These are phyloP conservation scores for Rutstroemia sydowiana DNA, from an alignment of 2,329 filamentous ascomycete species.

Conservation along the genomic window DNA sequence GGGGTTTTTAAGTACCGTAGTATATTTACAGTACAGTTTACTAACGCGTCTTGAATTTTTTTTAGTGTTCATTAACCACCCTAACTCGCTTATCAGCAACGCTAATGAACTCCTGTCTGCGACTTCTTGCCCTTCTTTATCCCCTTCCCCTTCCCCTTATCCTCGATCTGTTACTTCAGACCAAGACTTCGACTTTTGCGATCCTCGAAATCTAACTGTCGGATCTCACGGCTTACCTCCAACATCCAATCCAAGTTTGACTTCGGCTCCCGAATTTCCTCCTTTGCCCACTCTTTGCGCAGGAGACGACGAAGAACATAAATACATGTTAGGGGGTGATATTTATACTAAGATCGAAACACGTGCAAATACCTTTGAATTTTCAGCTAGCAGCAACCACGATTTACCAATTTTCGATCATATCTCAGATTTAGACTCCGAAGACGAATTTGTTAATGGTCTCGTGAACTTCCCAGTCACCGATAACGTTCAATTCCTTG, in stretches of 20 bases:
- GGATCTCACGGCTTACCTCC: slow-evolving; percentile 36
- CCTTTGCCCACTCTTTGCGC: slow-evolving; percentile 53
- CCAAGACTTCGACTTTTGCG: slow-evolving; percentile 74
- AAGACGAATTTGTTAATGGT: slow-evolving; percentile 74
- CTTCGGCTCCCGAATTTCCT: slow-evolving; percentile 53
- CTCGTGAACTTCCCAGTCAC: slow-evolving; percentile 62
- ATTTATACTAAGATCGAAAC: slow-evolving; percentile 31
- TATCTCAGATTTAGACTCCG: slow-evolving; percentile 82
- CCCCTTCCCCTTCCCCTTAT: slow-evolving; percentile 77
- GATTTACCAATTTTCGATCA: slow-evolving; percentile 72
- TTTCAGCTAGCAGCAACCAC: slow-evolving; percentile 40
- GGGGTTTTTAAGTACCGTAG: too few species aligned
- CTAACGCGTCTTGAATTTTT: slow-evolving; percentile 11
- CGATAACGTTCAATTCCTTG: slow-evolving; percentile 51
- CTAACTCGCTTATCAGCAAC: slow-evolving; percentile 56
- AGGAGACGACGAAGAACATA: slow-evolving; percentile 56
- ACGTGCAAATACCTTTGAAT: slow-evolving; percentile 41
- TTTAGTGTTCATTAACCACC: slow-evolving; percentile 63
- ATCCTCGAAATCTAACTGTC: slow-evolving; percentile 83
- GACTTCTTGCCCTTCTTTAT: slow-evolving; percentile 72
- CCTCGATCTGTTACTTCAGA: slow-evolving; percentile 62
- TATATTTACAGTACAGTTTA: not conserved
- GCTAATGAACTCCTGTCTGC: slow-evolving; percentile 65
- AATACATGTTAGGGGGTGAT: slow-evolving; percentile 35
- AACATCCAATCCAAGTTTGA: slow-evolving; percentile 31